These are phyloP conservation scores for Wickerhamiella azymoides DNA, from an alignment of 805 yeast species.

Conservation along the genomic window DNA sequence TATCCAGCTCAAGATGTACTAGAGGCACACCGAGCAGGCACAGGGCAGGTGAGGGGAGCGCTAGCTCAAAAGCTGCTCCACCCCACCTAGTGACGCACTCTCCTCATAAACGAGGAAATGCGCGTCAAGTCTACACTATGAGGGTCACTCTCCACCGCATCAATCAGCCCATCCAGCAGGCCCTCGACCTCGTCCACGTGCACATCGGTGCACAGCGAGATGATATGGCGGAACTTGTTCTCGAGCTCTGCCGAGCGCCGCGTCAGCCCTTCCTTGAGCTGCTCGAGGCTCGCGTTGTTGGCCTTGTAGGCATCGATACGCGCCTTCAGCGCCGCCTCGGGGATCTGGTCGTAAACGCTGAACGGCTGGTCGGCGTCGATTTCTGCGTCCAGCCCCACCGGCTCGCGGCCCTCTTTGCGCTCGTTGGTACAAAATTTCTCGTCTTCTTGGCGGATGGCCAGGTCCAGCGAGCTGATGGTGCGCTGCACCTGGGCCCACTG, in stretches of 20 bases:
- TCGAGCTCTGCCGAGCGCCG: conserved; percentile 46
- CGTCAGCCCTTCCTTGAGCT: conserved; percentile 39
- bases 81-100: conserved; percentile 10
- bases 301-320: conserved; percentile 66
- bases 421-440: conserved; percentile 31
- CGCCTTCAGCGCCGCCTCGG: conserved; percentile 36
- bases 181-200: conserved; percentile 67
- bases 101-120: conserved; percentile 41
- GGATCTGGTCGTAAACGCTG: conserved; percentile 30
- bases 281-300: conserved; percentile 45
- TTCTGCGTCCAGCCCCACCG: conserved; percentile 33
- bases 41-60: conserved; percentile 14
- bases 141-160: conserved; percentile 82
- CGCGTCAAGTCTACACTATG: conserved; percentile 48
- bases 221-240: conserved; percentile 72
- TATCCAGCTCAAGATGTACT: conserved; percentile 20
- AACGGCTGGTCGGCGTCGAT: conserved; percentile 91
- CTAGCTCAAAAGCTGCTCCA: neutral
- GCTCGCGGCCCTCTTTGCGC: conserved; percentile 23
- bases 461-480: conserved; percentile 43
- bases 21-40: conserved; percentile 19
- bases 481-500: conserved; percentile 32
- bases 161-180: conserved; percentile 68
- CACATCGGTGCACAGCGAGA: conserved; percentile 80
- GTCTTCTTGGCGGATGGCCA: conserved; percentile 53